These are phyloP conservation scores for Mallotus repandus DNA, from an alignment of 441 rosid species.

Conservation along the genomic window DNA sequence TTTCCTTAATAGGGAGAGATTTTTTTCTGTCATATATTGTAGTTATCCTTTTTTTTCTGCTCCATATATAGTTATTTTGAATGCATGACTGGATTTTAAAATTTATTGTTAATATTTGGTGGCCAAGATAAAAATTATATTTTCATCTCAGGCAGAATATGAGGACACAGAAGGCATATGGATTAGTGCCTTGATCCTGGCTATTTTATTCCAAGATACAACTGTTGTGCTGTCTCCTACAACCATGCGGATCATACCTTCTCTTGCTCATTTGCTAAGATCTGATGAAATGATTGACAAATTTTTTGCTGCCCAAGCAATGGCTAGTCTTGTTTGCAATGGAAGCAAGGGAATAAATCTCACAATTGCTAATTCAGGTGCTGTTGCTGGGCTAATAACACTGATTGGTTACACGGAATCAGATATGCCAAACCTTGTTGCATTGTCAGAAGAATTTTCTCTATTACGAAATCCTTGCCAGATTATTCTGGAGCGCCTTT, in stretches of 20 bases:
- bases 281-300: conserved; percentile 73
- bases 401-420: conserved; percentile 60
- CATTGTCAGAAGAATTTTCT: conserved; percentile 66
- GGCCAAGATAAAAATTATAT: conserved; percentile 15
- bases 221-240: conserved; percentile 53
- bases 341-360: conserved; percentile 60
- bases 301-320: conserved; percentile 83
- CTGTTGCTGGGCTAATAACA: conserved; percentile 61
- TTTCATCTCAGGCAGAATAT: conserved; percentile 48
- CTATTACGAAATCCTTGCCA: conserved; percentile 64
- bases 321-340: conserved; percentile 63
- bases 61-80: neutral
- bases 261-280: conserved; percentile 64
- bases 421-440: conserved; percentile 49
- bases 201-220: conserved; percentile 70
- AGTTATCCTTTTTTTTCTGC: neutral
- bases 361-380: conserved; percentile 68
- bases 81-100: conserved; percentile 1
- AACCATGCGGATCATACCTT: conserved; percentile 61
- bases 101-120: conserved; percentile 14
- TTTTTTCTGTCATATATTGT: conserved; percentile 6
- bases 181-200: conserved; percentile 70
- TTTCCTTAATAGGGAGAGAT: neutral
- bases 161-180: conserved; percentile 76
- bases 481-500: conserved; percentile 67